Evolutionary conservation across 768 basidiomycete species (phyloP).

Genomic region (Lyophyllum atratum): DNA sequence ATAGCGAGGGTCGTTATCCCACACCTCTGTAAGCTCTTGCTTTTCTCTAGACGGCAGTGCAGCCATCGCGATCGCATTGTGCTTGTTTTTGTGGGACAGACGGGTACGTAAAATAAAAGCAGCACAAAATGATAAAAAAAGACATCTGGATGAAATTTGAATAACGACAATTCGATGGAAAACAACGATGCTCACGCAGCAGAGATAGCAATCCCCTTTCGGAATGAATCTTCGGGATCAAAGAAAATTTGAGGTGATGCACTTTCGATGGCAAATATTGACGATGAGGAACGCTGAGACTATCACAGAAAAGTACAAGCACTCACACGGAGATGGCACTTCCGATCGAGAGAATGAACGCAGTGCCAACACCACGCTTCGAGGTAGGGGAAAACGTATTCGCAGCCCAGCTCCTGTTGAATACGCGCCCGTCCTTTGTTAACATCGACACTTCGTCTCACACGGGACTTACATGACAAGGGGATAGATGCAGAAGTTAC

Average conservation of each 20-base stretch:
- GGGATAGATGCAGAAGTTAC: slow-evolving; percentile 56
- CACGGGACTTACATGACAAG: slow-evolving; percentile 51
- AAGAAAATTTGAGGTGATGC: slow-evolving; percentile 61
- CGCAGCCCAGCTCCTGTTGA: slow-evolving; percentile 60
- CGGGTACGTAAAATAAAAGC: slow-evolving; percentile 48
- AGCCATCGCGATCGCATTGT: slow-evolving; percentile 30
- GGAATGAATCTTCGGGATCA: slow-evolving; percentile 48
- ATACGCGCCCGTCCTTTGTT: neutral
- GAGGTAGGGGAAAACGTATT: slow-evolving; percentile 61
- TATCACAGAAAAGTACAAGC: neutral
- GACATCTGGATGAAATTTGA: slow-evolving; percentile 33
- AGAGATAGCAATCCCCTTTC: slow-evolving; percentile 60
- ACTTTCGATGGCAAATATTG: slow-evolving; percentile 28
- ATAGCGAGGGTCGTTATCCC: slow-evolving; percentile 53
- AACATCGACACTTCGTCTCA: neutral
- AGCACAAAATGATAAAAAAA: slow-evolving; percentile 41
- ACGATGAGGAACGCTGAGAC: neutral
- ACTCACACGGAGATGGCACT: slow-evolving; percentile 59
- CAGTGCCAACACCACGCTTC: slow-evolving; percentile 61
- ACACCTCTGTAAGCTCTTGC: slow-evolving; percentile 35
- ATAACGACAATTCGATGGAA: neutral
- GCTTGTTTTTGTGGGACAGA: slow-evolving; percentile 43
- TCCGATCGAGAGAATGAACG: slow-evolving; percentile 62
- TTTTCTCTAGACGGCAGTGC: slow-evolving; percentile 12
- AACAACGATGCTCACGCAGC: slow-evolving; percentile 46